Conservation (phyloP, 176 grass and related monocot genomes). For the Bonia amplexicaulis region DNA sequence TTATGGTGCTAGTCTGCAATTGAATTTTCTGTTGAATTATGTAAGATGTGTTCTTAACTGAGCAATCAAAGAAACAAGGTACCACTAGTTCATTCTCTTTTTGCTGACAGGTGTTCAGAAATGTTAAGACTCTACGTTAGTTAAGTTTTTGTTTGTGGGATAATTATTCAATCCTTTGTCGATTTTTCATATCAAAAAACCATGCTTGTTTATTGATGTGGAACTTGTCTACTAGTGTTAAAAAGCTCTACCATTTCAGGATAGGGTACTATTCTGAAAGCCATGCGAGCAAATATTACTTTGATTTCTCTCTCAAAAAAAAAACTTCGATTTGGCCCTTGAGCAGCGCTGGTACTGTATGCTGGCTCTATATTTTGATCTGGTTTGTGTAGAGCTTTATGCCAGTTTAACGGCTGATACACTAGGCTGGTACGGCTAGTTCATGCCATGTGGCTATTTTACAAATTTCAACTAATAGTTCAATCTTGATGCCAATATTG, state of each 20-base stretch:
- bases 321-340: not conserved
- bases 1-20: not conserved
- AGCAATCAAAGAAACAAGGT: not conserved
- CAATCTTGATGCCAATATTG: not conserved
- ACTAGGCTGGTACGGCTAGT: not conserved
- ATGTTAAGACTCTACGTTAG: not conserved
- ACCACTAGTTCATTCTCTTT: not conserved
- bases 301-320: too few relatives aligned
- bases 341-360: not conserved
- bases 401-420: not conserved
- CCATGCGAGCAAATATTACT: not conserved
- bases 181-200: not conserved
- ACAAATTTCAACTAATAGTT: not conserved
- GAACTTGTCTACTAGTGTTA: not conserved
- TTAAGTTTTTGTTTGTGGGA: not conserved
- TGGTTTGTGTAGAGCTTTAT: not conserved
- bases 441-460: not conserved
- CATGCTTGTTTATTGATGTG: not conserved
- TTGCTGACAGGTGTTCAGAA: not conserved
- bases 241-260: not conserved
- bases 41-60: not conserved
- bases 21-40: not conserved
- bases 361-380: not conserved
- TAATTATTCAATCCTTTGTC: not conserved
- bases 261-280: not conserved